Evolutionary conservation across 1,284 basidiomycete species (phyloP), one percentile per base, ranked within the genome.

Genomic region (Veloporphyrellus conicus): DNA sequence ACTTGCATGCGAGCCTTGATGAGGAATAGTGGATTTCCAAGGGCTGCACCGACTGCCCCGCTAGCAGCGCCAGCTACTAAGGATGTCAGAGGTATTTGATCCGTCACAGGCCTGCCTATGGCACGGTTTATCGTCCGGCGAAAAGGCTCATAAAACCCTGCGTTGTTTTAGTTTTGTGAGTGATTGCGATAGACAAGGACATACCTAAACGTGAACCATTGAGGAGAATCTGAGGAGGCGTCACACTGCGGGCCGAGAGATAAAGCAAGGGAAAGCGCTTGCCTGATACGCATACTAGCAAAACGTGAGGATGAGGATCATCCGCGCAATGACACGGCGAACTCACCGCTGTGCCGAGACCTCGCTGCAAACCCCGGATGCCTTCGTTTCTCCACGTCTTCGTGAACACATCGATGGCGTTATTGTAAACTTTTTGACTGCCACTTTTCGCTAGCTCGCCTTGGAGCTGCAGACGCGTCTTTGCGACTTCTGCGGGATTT

Each of bases 1-100:
- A 87, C 87, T 75, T 99, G 95, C 84, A 98, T 95, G 39, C 95
- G 82, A 7, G 95, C 95, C 72, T 99, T 99, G 65, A 99, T 84
- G 43, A 99, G 74, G 72, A 96, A 99, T 15, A 99, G 74, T 0
- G 96, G 95, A 60, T 95, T 98, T 41, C 95, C 95, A 29, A 96
- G 71, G 32, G 84, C 79, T 0, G 93, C 93, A 64, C 94, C 94
- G 28, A 97, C 82, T 43, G 87, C 84, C 29, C 95, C 95, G 57
- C 90, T 94, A 2, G 79, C 75, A 3, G 93, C 93, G 6, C 95
- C 94, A 14, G 94, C 93, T 10, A 82, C 68, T 29, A 97, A 70
- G 45, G 87, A 90, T 2, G 87, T 93, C 41, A 76, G 67, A 15
- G 83, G 79, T 37, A 87, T 72, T 56, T 88, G 85, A 19, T 86